Evolutionary conservation across 2,329 filamentous ascomycete species (phyloP), one percentile per base, ranked within the genome.

Genomic region (Venturia oleaginea): DNA sequence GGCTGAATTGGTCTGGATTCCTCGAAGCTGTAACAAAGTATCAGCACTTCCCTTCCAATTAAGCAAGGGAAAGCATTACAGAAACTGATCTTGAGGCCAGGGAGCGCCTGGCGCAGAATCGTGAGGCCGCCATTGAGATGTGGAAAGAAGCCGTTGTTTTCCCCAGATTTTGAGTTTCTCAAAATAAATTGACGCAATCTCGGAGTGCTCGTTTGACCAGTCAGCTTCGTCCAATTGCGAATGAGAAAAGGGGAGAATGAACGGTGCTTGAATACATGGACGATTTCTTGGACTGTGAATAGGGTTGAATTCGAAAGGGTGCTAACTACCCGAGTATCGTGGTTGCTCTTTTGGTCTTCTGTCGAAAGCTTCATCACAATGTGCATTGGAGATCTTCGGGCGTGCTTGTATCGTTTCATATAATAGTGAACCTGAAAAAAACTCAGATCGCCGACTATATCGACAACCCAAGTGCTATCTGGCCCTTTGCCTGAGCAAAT

Each of bases 61-160:
- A 4, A 19, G 10, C 24, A n/a, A 32, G 24, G 13, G 15, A 15
- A 17, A 34, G 27, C 8, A 8, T n/a, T 57, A 57, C 51, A 13
- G 30, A 34, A 34, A 1, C 15, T 5, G 51, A 57, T 57, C 30
- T 34, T 5, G 17, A 57, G 15, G 51, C 51, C 19, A 57, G 11
- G 27, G 7, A 57, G 15, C 51, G 51, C 30, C 51, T 17, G 27
- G 51, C 51, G 51, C 27, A 57, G 4, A 34, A 57, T 34, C 51
- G 51, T 57, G 51, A 57, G 51, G 51, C 51, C 51, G 51, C 51
- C 51, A 57, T 57, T 57, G 51, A 57, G 34, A 10, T 57, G 30
- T 57, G 27, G 30, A 34, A 57, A 34, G 15, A 48, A 34, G 15
- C 17, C 30, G 27, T 57, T 32, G 51, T 32, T 51, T 51, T 51